Percentiles rank a stretch among this genome's conserved stretches.
phyloP scores from a whole-genome alignment of 768 basidiomycete genomes.

The Mycena floridula region DNA sequence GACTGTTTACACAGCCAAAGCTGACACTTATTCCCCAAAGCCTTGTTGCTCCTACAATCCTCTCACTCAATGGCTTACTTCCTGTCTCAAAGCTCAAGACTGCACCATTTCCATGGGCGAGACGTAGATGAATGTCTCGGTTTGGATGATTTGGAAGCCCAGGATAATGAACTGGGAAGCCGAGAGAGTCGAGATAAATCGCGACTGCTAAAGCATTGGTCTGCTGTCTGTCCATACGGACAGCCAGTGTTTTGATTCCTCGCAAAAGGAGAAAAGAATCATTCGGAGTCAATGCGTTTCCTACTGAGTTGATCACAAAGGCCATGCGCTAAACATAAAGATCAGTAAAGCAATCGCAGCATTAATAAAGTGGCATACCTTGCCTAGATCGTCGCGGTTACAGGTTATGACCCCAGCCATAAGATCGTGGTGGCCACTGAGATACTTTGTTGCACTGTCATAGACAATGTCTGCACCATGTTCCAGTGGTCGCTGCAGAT shows the following conservation, averaged over 20 bases:
- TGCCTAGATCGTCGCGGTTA: constrained; percentile 85
- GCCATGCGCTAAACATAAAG: constrained; percentile 27
- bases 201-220: constrained; percentile 78
- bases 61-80: constrained; percentile 84
- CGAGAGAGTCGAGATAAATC: constrained; percentile 74
- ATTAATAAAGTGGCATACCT: constrained; percentile 37
- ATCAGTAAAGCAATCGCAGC: constrained; percentile 1
- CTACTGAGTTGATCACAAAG: constrained; percentile 89
- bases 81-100: constrained; percentile 95
- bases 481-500: constrained; percentile 90
- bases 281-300: constrained; percentile 91
- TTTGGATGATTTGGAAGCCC: constrained; percentile 80
- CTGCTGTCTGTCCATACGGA: constrained; percentile 95
- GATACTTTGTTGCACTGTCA: constrained; percentile 96
- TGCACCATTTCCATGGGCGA: constrained; percentile 88
- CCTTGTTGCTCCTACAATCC: constrained; percentile 86
- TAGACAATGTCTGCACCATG: constrained; percentile 97
- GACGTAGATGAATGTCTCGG: constrained; percentile 82
- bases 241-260: constrained; percentile 91
- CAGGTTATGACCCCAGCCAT: constrained; percentile 97
- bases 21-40: constrained; percentile 98
- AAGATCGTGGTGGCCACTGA: constrained; percentile 97
- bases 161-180: constrained; percentile 91
- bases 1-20: constrained; percentile 95
- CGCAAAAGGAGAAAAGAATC: constrained; percentile 95